Base-by-base conservation (phyloP, 2,329 filamentous ascomycete species). In the Arthrinium phaeospermum region DNA sequence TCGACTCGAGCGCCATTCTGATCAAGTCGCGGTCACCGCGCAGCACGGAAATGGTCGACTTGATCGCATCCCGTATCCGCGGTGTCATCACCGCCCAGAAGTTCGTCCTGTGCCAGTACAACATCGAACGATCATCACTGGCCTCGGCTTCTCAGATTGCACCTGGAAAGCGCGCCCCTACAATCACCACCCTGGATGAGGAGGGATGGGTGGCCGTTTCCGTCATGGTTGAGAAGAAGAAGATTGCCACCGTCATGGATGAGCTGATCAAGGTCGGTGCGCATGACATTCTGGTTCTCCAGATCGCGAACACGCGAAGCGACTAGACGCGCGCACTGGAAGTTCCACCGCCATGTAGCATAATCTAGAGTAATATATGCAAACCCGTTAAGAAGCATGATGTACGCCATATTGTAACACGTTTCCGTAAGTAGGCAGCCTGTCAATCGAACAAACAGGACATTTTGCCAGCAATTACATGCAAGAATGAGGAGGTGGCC, bases 91-190 rank as follows among this genome's bases (percentile, higher is more conserved):
- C 94, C 57, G 96, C 96, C 13, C 94, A 99, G 85, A 92, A 91
- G 83, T 98, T 93, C 81, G 94, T 98, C 41, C 90, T 98, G 44
- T 98, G 96, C 86, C 95, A 97, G 80, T 99, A 98, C 88, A 99
- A 99, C 84, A 90, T 98, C 73, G 89, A 93, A 77, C 91, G 95
- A 74, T 81, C 84, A 68, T 89, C 90, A 71, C 89, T 99, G 72
- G 79, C 86, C 10, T 85, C 86, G 45, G 95, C 93, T 12, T 90
- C 88, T 67, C 89, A 89, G 77, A 93, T 98, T 80, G 98, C 96
- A 0, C 96, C 96, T 0, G 96, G 96, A 74, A 98, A 96, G 86
- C 93, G 96, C 69, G 95, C 96, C 2, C 94, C 96, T 2, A 98
- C 96, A 2, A 89, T 98, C 77, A 98, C 93, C n/a, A 87, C 93